These are phyloP conservation scores for Penicillium macrosclerotiorum DNA, from an alignment of 495 filamentous ascomycete species.

Conservation along the genomic window DNA sequence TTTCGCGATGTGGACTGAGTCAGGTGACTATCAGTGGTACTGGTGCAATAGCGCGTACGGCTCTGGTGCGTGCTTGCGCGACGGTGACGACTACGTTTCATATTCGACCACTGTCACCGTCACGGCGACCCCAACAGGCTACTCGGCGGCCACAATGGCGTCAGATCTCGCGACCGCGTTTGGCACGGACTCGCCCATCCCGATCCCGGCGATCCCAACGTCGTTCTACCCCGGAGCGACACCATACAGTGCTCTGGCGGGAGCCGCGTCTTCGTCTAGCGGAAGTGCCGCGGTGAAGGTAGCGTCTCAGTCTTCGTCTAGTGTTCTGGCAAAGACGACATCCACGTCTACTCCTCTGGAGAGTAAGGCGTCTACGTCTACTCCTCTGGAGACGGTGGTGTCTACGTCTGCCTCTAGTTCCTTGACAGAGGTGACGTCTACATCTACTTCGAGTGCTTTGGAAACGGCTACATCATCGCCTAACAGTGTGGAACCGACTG, in stretches of 20 bases:
- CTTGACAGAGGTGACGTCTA: too few relatives aligned
- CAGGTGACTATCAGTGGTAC: constrained; percentile 42
- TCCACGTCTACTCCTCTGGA: too few relatives aligned
- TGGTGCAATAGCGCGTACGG: constrained; percentile 51
- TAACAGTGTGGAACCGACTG: too few relatives aligned
- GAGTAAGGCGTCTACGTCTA: too few relatives aligned
- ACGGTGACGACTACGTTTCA: constrained; percentile 18
- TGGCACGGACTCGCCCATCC: constrained; percentile 43
- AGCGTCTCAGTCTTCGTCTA: too few relatives aligned
- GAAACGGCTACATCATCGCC: too few relatives aligned
- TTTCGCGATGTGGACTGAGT: constrained; percentile 61
- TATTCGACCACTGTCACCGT: constrained; percentile 38
- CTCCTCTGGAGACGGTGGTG: too few relatives aligned
- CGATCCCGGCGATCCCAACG: constrained; percentile 55
- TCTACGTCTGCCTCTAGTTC: too few relatives aligned
- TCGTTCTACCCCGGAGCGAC: constrained; percentile 52
- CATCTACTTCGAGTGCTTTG: too few relatives aligned
- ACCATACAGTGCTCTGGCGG: constrained; percentile 30
- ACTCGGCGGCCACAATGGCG: constrained; percentile 49
- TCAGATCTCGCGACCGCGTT: constrained; percentile 43
- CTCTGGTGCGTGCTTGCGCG: constrained; percentile 44
- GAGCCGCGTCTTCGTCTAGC: constrained; percentile 8
- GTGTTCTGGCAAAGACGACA: too few relatives aligned
- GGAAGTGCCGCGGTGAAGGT: too few relatives aligned
- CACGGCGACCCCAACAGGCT: constrained; percentile 40